phyloP scores from a whole-genome alignment of 2,329 filamentous ascomycete genomes.

The Colletotrichum sojae region DNA sequence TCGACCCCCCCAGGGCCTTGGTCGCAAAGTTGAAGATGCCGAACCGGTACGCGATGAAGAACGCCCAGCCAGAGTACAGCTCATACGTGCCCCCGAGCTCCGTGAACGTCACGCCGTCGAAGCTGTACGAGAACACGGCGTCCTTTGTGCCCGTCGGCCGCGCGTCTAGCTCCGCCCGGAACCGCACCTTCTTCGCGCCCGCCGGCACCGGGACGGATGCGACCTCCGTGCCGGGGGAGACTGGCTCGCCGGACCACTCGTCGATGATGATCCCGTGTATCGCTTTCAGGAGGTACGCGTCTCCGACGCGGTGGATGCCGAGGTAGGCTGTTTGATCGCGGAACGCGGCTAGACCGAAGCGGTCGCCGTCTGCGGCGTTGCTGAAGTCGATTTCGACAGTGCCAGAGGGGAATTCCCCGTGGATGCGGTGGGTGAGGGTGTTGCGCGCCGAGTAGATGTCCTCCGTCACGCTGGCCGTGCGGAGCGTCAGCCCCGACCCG shows the following conservation, averaged over 20 bases:
- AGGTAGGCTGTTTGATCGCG: conserved; percentile 68
- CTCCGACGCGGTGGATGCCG: conserved; percentile 58
- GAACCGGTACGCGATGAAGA: conserved; percentile 64
- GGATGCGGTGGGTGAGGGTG: conserved; percentile 62
- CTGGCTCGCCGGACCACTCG: conserved; percentile 45
- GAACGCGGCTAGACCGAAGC: conserved; percentile 66
- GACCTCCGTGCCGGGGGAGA: conserved; percentile 40
- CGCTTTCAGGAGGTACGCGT: conserved; percentile 49
- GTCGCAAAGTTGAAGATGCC: conserved; percentile 67
- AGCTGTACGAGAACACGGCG: conserved; percentile 43
- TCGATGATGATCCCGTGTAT: conserved; percentile 57
- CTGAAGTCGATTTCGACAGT: conserved; percentile 66
- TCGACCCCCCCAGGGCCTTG: conserved; percentile 55
- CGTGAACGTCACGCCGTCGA: conserved; percentile 47
- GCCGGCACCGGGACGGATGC: conserved; percentile 43
- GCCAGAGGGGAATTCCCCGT: conserved; percentile 60
- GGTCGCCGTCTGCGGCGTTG: conserved; percentile 65
- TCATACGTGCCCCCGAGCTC: conserved; percentile 50
- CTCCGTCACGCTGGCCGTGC: conserved; percentile 64
- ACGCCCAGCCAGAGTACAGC: conserved; percentile 59
- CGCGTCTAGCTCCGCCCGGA: conserved; percentile 45
- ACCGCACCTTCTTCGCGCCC: conserved; percentile 43
- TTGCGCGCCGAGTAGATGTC: conserved; percentile 65
- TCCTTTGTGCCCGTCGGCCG: conserved; percentile 43
- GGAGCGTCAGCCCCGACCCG: conserved; percentile 60